Base-by-base conservation (phyloP, 345 rosid species). In the Zanthoxylum bungeanum region DNA sequence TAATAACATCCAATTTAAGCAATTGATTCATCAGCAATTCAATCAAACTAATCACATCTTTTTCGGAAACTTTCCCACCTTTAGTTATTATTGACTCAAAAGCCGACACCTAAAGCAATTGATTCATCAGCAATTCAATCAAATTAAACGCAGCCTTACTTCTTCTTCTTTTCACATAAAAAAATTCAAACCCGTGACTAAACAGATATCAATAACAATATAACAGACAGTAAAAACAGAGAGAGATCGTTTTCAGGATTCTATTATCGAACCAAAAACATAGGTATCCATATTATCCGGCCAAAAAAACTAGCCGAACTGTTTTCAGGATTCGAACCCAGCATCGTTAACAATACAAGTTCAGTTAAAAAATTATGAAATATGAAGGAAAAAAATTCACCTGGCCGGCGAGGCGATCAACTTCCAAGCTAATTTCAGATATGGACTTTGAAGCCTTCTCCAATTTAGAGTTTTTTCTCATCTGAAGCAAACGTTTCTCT, bases 21-120 rank as follows among this genome's bases (percentile, higher is more conserved):
- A 96, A 76, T 68, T 96, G 96, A 72, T 91, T 96, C 99, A 96
- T 96, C 88, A 96, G 77, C 83, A 85, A 60, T 75, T 96, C 99
- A 6, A 82, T 86, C 60, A 86, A 78, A 68, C 81, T 81, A 63
- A 88, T 78, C 76, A 96, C 79, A 58, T 84, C 84, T 72, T 86
- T 88, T 76, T 96, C 99, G 7, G 85, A 86, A 34, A 96, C 71
- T 75, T 91, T 93, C 70, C 89, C 97, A 56, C 99, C 98, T 81
- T 85, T 87, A 25, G 75, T 70, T 17, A 75, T 91, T 5, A 89
- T 74, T 24, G 87, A 85, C 73, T 96, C 99, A 73, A 89, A 69
- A 9, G 89, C 92, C 28, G 97, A 88, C 42, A 93, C 98, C 99
- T 95, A 79, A 7, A n/a, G n/a, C n/a, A n/a, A n/a, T n/a, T n/a